Conservation (phyloP, 352 stramenopile genomes). For the Phytophthora sp. region DNA sequence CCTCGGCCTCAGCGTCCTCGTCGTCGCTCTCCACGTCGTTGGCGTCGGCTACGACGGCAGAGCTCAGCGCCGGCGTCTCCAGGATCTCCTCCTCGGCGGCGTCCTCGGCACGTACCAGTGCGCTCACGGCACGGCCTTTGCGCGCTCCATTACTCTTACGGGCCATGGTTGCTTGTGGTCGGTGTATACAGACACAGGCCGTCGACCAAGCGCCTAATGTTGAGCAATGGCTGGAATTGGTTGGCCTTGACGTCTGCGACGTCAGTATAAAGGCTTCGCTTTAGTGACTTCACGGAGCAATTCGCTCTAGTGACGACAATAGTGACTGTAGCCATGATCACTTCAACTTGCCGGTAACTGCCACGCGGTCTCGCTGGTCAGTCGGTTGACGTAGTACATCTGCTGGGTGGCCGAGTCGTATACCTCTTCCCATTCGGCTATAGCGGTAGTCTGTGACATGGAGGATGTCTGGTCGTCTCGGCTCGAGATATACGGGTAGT, state of each 20-base stretch:
- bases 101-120: conserved; percentile 73
- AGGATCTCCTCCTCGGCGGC: conserved; percentile 85
- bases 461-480: background rate
- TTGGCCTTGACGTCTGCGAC: conserved; percentile 24
- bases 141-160: conserved; percentile 48
- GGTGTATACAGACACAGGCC: background rate
- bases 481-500: background rate
- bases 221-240: conserved; percentile 30
- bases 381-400: conserved; percentile 71
- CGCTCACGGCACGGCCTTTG: conserved; percentile 50
- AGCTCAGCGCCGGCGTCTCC: conserved; percentile 79
- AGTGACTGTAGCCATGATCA: conserved; percentile 19
- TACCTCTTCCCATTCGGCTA: conserved; percentile 61
- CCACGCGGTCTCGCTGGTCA: conserved; percentile 69
- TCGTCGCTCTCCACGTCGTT: conserved; percentile 47
- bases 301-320: background rate
- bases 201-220: conserved; percentile 1
- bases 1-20: conserved; percentile 55
- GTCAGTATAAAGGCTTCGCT: conserved; percentile 1
- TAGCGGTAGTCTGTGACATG: background rate
- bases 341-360: conserved; percentile 35
- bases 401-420: conserved; percentile 60
- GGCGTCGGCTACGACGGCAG: conserved; percentile 17
- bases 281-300: conserved; percentile 9
- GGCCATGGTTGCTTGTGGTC: conserved; percentile 29